These are phyloP conservation scores for Albophoma yamanashiensis DNA, from an alignment of 2,329 filamentous ascomycete species.

Conservation along the genomic window DNA sequence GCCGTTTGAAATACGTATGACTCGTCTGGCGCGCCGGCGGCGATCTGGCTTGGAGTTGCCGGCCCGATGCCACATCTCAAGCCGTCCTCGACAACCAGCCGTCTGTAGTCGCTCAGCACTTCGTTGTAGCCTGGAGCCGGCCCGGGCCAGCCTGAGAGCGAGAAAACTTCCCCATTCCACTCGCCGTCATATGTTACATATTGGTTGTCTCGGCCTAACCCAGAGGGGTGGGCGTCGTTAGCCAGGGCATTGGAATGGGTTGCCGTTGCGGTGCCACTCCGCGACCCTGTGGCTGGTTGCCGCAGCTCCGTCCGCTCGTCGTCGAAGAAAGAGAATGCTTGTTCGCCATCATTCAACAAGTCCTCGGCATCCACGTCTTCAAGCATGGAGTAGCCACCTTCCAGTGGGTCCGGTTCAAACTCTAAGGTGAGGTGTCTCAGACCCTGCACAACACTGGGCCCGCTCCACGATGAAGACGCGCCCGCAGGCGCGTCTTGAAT, in stretches of 20 bases:
- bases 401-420: slow-evolving; percentile 33
- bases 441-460: slow-evolving; percentile 34
- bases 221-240: neutral
- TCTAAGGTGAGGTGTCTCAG: slow-evolving; percentile 45
- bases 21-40: slow-evolving; percentile 35
- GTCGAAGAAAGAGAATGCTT: slow-evolving; percentile 35
- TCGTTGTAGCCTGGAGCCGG: slow-evolving; percentile 19
- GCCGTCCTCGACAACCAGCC: slow-evolving; percentile 24
- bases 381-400: slow-evolving; percentile 20
- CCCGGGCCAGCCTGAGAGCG: slow-evolving; percentile 36
- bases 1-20: slow-evolving; percentile 38
- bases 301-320: slow-evolving; percentile 9
- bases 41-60: slow-evolving; percentile 36
- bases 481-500: slow-evolving; percentile 22
- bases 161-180: slow-evolving; percentile 15
- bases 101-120: slow-evolving; percentile 37
- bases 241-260: slow-evolving; percentile 3
- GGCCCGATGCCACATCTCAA: slow-evolving; percentile 30
- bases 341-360: slow-evolving; percentile 28
- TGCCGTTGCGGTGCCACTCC: neutral
- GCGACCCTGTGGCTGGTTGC: slow-evolving; percentile 3
- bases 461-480: slow-evolving; percentile 19
- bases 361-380: slow-evolving; percentile 29
- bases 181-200: slow-evolving; percentile 12
- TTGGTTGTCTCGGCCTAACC: slow-evolving; percentile 10